A percentile compares a stretch with the other conserved stretches of the same genome.
Conservation (phyloP, 2,329 filamentous ascomycete species). For the Apiospora sp. region DNA sequence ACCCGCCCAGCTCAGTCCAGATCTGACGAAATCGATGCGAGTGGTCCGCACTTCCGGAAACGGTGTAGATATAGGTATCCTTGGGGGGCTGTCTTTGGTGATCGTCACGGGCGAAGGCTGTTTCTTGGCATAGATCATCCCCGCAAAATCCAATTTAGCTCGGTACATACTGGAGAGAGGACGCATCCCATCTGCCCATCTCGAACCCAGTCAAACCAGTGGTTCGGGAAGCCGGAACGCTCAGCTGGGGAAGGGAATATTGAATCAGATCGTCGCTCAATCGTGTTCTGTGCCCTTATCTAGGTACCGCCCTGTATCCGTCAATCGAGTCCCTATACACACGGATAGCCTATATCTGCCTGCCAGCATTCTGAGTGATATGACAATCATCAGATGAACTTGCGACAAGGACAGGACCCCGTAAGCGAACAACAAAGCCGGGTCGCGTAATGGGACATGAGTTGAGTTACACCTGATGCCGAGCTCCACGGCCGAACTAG, state of each 20-base stretch:
- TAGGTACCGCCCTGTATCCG: neutral
- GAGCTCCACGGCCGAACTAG: neutral
- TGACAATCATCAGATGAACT: slow-evolving; percentile 19
- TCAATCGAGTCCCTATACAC: neutral
- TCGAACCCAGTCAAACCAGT: neutral
- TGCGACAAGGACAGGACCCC: neutral
- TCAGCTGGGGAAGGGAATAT: neutral
- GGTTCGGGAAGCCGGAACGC: slow-evolving; percentile 9
- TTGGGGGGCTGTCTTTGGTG: slow-evolving; percentile 6
- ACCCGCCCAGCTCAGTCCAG: neutral
- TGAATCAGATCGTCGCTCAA: neutral
- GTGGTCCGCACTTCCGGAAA: slow-evolving; percentile 17
- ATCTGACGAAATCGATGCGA: slow-evolving; percentile 18
- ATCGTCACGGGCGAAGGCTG: slow-evolving; percentile 14
- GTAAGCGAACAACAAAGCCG: neutral
- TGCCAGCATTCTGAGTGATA: neutral
- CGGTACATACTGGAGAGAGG: neutral
- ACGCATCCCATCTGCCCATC: neutral
- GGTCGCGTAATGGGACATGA: neutral
- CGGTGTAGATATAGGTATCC: neutral
- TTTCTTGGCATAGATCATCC: slow-evolving; percentile 17
- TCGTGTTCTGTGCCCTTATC: neutral
- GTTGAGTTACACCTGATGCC: neutral
- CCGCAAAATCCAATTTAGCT: slow-evolving; percentile 13
- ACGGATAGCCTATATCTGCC: neutral